Conservation (phyloP, 2,329 filamentous ascomycete species). For the Pyricularia pennisetigena region DNA sequence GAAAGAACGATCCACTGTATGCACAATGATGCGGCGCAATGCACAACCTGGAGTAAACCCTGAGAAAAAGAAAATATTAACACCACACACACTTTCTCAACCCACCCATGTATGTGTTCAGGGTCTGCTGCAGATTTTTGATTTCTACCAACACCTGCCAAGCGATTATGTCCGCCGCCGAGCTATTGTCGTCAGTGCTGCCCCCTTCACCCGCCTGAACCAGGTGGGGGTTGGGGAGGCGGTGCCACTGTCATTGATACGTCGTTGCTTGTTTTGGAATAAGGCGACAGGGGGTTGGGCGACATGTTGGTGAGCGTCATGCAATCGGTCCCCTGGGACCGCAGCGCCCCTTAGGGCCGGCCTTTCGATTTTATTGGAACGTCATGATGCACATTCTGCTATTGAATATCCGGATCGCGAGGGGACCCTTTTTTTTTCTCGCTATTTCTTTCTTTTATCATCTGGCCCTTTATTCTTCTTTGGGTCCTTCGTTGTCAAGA, state of each 20-base stretch:
- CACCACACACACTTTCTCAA: background rate
- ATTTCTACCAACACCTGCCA: background rate
- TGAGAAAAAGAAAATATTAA: background rate
- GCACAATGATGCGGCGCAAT: background rate
- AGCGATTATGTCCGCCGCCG: background rate
- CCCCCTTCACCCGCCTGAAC: background rate
- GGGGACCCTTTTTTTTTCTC: background rate
- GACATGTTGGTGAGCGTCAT: background rate
- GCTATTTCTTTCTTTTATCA: background rate
- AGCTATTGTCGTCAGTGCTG: background rate
- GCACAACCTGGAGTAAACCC: background rate
- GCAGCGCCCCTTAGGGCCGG: too few relatives aligned
- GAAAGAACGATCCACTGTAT: background rate
- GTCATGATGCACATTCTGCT: background rate
- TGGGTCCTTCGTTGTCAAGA: background rate
- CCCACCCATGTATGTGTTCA: background rate
- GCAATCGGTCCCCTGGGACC: background rate
- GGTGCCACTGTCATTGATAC: background rate
- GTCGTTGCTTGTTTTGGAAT: background rate
- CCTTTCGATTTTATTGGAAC: background rate
- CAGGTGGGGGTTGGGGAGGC: background rate
- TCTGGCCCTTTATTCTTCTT: background rate
- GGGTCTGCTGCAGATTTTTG: background rate
- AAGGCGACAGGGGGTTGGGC: background rate
- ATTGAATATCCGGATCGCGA: background rate